Evolutionary conservation across 768 basidiomycete species (phyloP), one percentile per base, ranked within the genome.

Genomic region (Gymnopilus junonius): DNA sequence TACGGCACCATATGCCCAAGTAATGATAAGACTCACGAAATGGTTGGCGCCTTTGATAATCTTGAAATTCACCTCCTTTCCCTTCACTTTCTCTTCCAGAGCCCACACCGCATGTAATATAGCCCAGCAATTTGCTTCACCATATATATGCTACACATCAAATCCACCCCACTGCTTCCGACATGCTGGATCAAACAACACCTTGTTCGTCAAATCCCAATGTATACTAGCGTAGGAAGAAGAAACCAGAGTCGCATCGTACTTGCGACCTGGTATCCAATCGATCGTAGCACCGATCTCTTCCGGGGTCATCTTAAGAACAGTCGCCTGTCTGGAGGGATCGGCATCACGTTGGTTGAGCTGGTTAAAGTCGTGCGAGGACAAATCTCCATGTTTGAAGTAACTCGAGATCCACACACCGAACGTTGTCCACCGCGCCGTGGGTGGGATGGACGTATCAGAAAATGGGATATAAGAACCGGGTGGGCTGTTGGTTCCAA

Each of bases 371-470:
- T 58, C 58, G 3, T 40, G 40, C 12, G 29, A 40, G 1, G 8
- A 23, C 21, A 76, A 31, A 39, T 76, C 69, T 34, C 67, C 67
- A 46, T 80, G 77, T 10, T 73, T 60, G 66, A 72, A 79, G 66
- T 78, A 77, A 2, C 67, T 61, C 0, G 75, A 74, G 21, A 73
- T 57, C 73, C 75, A 76, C 29, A 70, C 68, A 3, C 48, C 57
- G 51, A 20, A 69, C 58, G 7, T 53, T 8, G 42, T 58, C 10
- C 63, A 40, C 6, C 66, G 70, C 11, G 63, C 66, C 3, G 61
- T 57, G 5, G 58, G 59, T 8, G 75, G 64, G 1, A 77, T 65
- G 10, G 62, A 75, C 10, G 60, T 58, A 14, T 58, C 58, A 32
- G 17, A 21, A 35, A 64, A 58, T n/a, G 58, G 63, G 11, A 37